Conservation (phyloP, 2,329 filamentous ascomycete species). For the Remersonia thermophila region DNA sequence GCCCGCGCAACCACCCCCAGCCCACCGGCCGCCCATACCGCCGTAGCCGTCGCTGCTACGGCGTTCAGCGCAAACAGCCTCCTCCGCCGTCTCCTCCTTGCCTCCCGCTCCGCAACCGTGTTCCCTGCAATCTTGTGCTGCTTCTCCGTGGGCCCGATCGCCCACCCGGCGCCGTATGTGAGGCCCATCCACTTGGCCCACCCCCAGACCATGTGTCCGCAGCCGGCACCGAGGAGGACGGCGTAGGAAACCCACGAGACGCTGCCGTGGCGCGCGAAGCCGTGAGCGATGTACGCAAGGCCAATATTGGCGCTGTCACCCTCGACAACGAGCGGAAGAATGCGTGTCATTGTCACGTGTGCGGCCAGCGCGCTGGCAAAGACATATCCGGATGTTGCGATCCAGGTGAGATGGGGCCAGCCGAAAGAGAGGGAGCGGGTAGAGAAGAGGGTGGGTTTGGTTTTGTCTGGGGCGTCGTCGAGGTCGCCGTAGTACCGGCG, state of each 20-base stretch:
- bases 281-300: slow-evolving; percentile 72
- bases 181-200: slow-evolving; percentile 68
- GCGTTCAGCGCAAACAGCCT: slow-evolving; percentile 64
- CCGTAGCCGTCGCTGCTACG: slow-evolving; percentile 42
- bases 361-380: slow-evolving; percentile 52
- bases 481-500: slow-evolving; percentile 59
- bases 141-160: slow-evolving; percentile 23
- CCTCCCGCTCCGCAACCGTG: slow-evolving; percentile 33
- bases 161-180: slow-evolving; percentile 44
- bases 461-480: background rate
- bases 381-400: slow-evolving; percentile 60
- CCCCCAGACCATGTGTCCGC: slow-evolving; percentile 74
- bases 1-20: slow-evolving; percentile 65
- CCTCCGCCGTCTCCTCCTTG: slow-evolving; percentile 40
- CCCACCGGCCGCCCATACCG: slow-evolving; percentile 70
- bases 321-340: slow-evolving; percentile 62
- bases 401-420: slow-evolving; percentile 63
- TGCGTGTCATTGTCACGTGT: slow-evolving; percentile 65
- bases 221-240: slow-evolving; percentile 53
- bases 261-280: slow-evolving; percentile 59
- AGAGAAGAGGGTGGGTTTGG: slow-evolving; percentile 10
- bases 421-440: slow-evolving; percentile 21
- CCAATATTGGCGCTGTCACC: slow-evolving; percentile 81
- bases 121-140: slow-evolving; percentile 20
- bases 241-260: slow-evolving; percentile 58